Evolutionary conservation across 257 asterid genomes (phyloP).

Genomic region (Solanum lycopersicoides): DNA sequence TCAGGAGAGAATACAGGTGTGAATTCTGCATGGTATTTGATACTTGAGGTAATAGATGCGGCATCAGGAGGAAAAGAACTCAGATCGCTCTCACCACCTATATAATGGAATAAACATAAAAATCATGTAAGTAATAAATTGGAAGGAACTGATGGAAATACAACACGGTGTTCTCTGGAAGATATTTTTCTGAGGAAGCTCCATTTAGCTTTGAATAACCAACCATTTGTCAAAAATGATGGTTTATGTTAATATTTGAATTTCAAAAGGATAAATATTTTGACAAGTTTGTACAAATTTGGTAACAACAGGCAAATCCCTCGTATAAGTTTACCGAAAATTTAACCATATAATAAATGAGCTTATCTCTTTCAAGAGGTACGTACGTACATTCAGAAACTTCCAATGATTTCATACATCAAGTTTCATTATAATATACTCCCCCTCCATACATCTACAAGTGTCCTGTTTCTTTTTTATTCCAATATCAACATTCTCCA

Average conservation of each 20-base stretch:
- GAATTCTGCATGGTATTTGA: conserved; percentile 65
- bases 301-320: too few relatives aligned
- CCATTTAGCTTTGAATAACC: neutral
- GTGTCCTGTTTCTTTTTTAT: neutral
- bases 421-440: neutral
- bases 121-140: neutral
- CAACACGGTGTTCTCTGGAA: neutral
- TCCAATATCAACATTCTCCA: neutral
- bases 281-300: too few relatives aligned
- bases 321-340: too few relatives aligned
- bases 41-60: conserved; percentile 57
- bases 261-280: neutral
- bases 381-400: too few relatives aligned
- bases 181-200: neutral
- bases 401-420: neutral
- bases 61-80: conserved; percentile 31
- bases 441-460: neutral
- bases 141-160: neutral
- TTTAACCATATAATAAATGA: too few relatives aligned
- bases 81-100: conserved; percentile 23
- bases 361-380: too few relatives aligned
- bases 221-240: neutral
- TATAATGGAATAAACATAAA: neutral
- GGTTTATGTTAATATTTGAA: neutral
- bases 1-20: conserved; percentile 63